These are phyloP conservation scores for Aspergillus phoenicis DNA, from an alignment of 2,329 filamentous ascomycete species.

Conservation along the genomic window DNA sequence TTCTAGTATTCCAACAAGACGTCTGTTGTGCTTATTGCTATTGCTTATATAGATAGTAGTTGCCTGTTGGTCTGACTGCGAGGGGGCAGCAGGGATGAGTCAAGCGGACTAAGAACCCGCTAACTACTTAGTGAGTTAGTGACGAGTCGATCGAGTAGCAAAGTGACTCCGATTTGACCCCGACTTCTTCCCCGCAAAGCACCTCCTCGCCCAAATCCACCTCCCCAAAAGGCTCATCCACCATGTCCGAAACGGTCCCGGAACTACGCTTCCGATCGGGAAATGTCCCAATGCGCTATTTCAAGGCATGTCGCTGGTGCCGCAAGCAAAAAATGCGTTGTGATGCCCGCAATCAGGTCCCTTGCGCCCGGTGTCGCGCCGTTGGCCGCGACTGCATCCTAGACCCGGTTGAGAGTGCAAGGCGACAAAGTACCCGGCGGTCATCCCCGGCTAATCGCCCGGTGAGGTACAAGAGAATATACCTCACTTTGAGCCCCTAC, in stretches of 20 bases:
- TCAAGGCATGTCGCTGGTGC: slow-evolving; percentile 42
- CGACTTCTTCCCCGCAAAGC: background rate
- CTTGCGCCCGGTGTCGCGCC: slow-evolving; percentile 38
- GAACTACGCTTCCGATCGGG: slow-evolving; percentile 22
- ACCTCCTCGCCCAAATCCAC: background rate
- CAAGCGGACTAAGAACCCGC: too few relatives aligned
- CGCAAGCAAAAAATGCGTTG: slow-evolving; percentile 41
- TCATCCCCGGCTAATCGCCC: background rate
- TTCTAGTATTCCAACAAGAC: too few relatives aligned
- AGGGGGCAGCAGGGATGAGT: too few relatives aligned
- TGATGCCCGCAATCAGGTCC: slow-evolving; percentile 38
- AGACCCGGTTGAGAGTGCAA: slow-evolving; percentile 34
- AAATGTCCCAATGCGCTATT: slow-evolving; percentile 35
- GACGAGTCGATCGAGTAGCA: too few relatives aligned
- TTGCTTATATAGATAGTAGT: too few relatives aligned
- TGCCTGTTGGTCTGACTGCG: too few relatives aligned
- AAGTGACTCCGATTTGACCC: background rate
- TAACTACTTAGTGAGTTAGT: too few relatives aligned
- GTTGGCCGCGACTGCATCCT: slow-evolving; percentile 38
- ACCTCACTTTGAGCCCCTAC: background rate
- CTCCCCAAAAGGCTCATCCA: background rate
- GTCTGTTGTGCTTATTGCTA: too few relatives aligned
- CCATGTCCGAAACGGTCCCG: background rate
- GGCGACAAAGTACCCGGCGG: slow-evolving; percentile 25
- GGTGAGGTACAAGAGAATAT: background rate